These are phyloP conservation scores for Aspergillus jensenii DNA, from an alignment of 2,329 filamentous ascomycete species.

Conservation along the genomic window DNA sequence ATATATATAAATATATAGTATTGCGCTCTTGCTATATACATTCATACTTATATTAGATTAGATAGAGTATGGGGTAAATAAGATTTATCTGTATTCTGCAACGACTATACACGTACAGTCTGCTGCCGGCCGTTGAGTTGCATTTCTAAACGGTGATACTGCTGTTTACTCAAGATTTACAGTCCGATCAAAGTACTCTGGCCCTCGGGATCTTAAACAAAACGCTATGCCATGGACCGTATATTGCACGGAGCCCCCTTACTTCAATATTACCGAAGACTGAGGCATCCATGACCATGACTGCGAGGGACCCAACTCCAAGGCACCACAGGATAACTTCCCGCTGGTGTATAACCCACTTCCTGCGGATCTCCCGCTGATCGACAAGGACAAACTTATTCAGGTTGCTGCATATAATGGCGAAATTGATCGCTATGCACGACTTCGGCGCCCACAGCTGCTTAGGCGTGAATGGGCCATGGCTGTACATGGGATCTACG, in stretches of 20 bases:
- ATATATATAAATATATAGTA: too few species aligned
- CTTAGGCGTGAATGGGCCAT: constrained; percentile 30
- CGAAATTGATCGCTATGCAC: constrained; percentile 41
- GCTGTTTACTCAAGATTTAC: too few species aligned
- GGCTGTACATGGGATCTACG: constrained; percentile 38
- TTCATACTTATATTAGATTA: too few species aligned
- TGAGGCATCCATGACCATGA: not conserved
- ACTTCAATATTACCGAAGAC: not conserved
- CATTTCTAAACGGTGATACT: constrained; percentile 16
- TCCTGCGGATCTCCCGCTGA: constrained; percentile 35
- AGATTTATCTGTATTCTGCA: too few species aligned
- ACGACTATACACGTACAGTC: constrained; percentile 18
- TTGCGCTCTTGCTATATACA: too few species aligned
- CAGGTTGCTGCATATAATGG: constrained; percentile 39
- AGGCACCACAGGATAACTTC: too few species aligned
- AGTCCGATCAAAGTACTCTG: too few species aligned
- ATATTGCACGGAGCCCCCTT: too few species aligned
- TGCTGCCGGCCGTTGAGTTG: constrained; percentile 8
- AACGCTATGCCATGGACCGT: not conserved
- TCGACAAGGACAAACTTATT: constrained; percentile 42
- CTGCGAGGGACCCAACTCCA: constrained; percentile 1
- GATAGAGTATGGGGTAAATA: too few species aligned
- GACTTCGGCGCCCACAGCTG: constrained; percentile 31
- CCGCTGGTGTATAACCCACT: constrained; percentile 18
- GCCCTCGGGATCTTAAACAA: too few species aligned